Evolutionary conservation across 2,329 filamentous ascomycete species (phyloP).

Genomic region (Curvularia lunata): DNA sequence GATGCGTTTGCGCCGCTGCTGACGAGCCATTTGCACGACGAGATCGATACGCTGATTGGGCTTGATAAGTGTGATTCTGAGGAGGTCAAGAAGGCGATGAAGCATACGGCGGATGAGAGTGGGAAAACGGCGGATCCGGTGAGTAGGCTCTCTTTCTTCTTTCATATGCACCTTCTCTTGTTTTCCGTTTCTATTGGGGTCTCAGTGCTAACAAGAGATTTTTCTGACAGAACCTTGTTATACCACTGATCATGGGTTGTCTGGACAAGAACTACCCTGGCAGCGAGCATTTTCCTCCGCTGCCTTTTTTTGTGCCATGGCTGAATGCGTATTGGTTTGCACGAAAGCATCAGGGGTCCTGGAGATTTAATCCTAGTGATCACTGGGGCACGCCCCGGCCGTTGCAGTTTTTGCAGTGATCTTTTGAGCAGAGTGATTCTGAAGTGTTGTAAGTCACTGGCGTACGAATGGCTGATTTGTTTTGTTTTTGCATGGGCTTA

Average conservation of each 20-base stretch:
- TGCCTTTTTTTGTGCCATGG: slow-evolving; percentile 46
- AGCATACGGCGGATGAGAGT: slow-evolving; percentile 3
- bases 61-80: slow-evolving; percentile 24
- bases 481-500: neutral
- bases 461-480: neutral
- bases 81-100: slow-evolving; percentile 13
- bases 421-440: no score
- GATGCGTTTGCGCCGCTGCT: slow-evolving; percentile 25
- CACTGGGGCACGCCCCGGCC: slow-evolving; percentile 38
- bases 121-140: slow-evolving; percentile 16
- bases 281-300: slow-evolving; percentile 40
- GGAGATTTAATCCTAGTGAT: slow-evolving; percentile 47
- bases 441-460: neutral
- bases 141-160: neutral
- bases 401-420: slow-evolving; percentile 17
- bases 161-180: neutral
- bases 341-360: slow-evolving; percentile 37
- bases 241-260: slow-evolving; percentile 44
- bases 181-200: neutral
- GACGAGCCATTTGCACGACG: slow-evolving; percentile 28
- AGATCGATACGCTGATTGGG: slow-evolving; percentile 26
- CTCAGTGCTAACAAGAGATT: neutral
- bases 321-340: slow-evolving; percentile 45
- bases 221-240: slow-evolving; percentile 23
- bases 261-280: slow-evolving; percentile 43